Base-by-base conservation (phyloP, 345 rosid species). In the Populus davidiana region DNA sequence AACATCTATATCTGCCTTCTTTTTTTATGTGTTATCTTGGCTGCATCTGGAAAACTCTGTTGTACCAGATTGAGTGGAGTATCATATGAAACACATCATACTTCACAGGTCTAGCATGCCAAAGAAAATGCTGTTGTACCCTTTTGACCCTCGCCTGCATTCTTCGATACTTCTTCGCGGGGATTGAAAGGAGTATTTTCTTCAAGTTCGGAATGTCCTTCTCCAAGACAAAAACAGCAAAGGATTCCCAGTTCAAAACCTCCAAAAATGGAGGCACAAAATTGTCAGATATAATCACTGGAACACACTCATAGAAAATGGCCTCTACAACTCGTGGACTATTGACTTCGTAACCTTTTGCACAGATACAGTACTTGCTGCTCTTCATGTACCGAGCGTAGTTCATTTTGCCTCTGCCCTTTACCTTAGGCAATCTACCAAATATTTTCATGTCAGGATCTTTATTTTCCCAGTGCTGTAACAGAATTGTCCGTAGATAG, bases 291-390 rank as follows among this genome's bases (percentile, higher is more conserved):
- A 95, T 91, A 70, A 95, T 91, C 65, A 95, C 98, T 0, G 99
- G 99, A 73, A 95, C 94, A 69, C 99, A 95, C 72, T 91, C 98
- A 2, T 85, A 90, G 83, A 93, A 89, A 73, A 95, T 77, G 44
- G 99, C 94, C 85, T 95, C 99, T 75, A 91, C 99, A 7, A 95
- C 93, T 64, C 99, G 81, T 35, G 99, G 99, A 78, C 99, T 93
- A 71, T 95, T 93, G 49, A 91, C 99, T 87, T 93, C 99, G 16
- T 88, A 92, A 61, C 99, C 99, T 86, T 88, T 91, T 6, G 99
- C 92, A 70, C 99, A 95, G 38, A 95, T 90, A 78, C 99, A 95
- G 78, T 95, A 95, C 85, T 91, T 95, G 91, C 96, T 93, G 86
- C 96, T 93, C 86, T 90, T 89, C 99, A 93, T 93, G 86, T 89